Evolutionary conservation across 352 stramenopile species (phyloP).

Genomic region (Blastocystis hominis): DNA sequence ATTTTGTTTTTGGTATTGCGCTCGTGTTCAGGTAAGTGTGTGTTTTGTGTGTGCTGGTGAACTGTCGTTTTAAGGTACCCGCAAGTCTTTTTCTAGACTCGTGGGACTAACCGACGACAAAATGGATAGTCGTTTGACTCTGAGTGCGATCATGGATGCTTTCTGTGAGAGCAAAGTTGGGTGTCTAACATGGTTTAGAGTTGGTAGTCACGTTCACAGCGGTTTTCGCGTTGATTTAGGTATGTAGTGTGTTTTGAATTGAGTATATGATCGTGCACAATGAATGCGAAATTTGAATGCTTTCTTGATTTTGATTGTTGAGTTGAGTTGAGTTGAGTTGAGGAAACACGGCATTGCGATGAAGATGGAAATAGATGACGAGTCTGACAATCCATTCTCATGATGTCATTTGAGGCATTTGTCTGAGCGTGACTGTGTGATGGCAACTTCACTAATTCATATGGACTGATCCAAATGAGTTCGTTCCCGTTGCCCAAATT

Average conservation of each 20-base stretch:
- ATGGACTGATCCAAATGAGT: slow-evolving; percentile 46
- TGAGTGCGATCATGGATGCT: background rate
- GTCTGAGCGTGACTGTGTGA: background rate
- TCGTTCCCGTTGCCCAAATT: slow-evolving; percentile 59
- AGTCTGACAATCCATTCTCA: slow-evolving; percentile 53
- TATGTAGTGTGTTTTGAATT: slow-evolving; percentile 4
- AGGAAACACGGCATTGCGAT: background rate
- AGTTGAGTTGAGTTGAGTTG: too few species aligned
- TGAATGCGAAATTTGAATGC: too few species aligned
- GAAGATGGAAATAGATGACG: slow-evolving; percentile 49
- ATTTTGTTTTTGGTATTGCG: background rate
- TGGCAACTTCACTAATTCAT: slow-evolving; percentile 13
- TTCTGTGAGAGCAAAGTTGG: slow-evolving; percentile 2
- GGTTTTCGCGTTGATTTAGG: background rate
- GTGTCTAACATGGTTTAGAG: slow-evolving; percentile 54
- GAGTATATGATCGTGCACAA: background rate
- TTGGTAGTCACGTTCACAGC: background rate
- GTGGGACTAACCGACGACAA: slow-evolving; percentile 57
- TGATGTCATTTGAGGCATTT: slow-evolving; percentile 53
- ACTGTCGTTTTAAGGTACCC: slow-evolving; percentile 56
- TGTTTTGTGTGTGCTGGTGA: background rate
- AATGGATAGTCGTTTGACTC: background rate
- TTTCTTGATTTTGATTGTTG: too few species aligned
- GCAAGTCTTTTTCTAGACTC: background rate
- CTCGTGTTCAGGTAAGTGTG: background rate